Evolutionary conservation across 2,329 filamentous ascomycete genomes (phyloP).

Genomic region (Fusarium verrucosum): DNA sequence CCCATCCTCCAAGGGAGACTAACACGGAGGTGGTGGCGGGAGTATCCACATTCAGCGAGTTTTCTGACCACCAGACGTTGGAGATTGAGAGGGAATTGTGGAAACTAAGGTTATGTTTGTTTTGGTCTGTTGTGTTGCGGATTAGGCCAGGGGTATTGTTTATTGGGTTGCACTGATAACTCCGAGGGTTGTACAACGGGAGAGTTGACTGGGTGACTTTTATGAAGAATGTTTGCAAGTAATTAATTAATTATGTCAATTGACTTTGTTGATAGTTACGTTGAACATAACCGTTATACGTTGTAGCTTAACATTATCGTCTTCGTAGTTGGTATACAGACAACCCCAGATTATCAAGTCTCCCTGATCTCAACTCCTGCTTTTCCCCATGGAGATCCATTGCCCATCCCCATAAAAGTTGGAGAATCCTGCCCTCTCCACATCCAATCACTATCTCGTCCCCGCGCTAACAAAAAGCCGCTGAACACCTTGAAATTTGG

Average conservation of each 20-base stretch:
- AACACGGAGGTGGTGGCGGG: not conserved
- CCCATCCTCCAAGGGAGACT: no score
- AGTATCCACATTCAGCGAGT: conserved; percentile 1
- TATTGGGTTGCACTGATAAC: conserved; percentile 14
- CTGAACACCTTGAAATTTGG: conserved; percentile 20
- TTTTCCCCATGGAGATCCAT: conserved; percentile 16
- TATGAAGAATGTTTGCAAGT: not conserved
- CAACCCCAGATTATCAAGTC: not conserved
- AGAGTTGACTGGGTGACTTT: not conserved
- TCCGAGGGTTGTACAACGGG: not conserved
- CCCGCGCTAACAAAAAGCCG: conserved; percentile 13
- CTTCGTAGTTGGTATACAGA: no score
- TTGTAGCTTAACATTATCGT: no score
- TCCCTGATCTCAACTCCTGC: not conserved
- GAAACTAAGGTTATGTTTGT: conserved; percentile 13
- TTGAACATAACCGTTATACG: no score
- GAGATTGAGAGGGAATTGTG: conserved; percentile 6
- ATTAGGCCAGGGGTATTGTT: conserved; percentile 7
- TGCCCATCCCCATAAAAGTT: not conserved
- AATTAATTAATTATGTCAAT: no score
- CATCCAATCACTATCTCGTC: conserved; percentile 4
- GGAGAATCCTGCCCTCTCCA: not conserved
- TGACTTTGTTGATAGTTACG: no score
- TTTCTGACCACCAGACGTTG: conserved; percentile 6
- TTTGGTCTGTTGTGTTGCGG: not conserved